Conservation (phyloP, 1,284 basidiomycete species). For the Naganishia cerealis region DNA sequence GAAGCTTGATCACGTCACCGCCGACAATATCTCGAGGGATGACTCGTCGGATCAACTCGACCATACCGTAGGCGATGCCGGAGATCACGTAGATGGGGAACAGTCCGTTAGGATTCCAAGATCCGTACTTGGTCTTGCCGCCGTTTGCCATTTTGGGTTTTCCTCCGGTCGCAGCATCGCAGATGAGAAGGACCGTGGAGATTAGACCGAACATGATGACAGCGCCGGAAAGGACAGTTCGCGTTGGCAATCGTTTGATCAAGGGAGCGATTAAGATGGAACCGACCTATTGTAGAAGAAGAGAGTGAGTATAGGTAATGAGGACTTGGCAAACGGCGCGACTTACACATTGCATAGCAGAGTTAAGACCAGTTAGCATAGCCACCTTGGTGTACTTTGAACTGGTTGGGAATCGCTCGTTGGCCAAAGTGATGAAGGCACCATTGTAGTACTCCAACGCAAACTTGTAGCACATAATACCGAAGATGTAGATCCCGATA, state of each 20-base stretch:
- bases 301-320: not conserved
- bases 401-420: conserved; percentile 36
- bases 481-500: conserved; percentile 36
- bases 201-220: conserved; percentile 49
- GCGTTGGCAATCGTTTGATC: conserved; percentile 50
- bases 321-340: not conserved
- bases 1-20: conserved; percentile 40
- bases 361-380: conserved; percentile 35
- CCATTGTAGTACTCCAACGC: conserved; percentile 39
- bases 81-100: conserved; percentile 46
- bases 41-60: conserved; percentile 53
- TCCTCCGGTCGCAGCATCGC: conserved; percentile 50
- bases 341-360: conserved; percentile 37
- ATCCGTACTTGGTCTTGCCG: conserved; percentile 47
- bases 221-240: conserved; percentile 47
- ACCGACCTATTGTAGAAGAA: conserved; percentile 30
- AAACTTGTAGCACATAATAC: conserved; percentile 40
- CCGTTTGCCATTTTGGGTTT: conserved; percentile 40
- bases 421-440: conserved; percentile 36
- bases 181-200: conserved; percentile 47
- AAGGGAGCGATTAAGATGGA: conserved; percentile 41
- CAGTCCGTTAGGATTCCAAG: conserved; percentile 47
- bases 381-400: conserved; percentile 36
- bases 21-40: conserved; percentile 48
- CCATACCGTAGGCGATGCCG: conserved; percentile 51